These are phyloP conservation scores for Patellaria atrata DNA, from an alignment of 495 filamentous ascomycete genomes.

Conservation along the genomic window DNA sequence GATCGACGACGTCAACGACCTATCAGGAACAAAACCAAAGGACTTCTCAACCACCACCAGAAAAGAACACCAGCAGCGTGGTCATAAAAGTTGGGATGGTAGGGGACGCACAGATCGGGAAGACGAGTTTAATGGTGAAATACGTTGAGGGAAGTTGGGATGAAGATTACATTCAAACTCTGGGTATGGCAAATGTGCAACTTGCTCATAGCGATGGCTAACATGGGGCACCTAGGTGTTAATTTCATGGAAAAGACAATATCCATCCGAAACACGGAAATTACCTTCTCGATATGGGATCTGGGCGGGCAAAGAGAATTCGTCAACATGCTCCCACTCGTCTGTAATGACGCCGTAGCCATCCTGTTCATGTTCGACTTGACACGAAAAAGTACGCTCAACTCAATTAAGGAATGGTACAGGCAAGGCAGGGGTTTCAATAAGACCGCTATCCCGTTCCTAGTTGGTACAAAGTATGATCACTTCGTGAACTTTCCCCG, in stretches of 20 bases:
- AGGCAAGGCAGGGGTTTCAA: slow-evolving; percentile 95
- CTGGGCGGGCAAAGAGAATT: slow-evolving; percentile 95
- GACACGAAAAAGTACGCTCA: slow-evolving; percentile 92
- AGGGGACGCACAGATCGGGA: slow-evolving; percentile 96
- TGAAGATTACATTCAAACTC: slow-evolving; percentile 97
- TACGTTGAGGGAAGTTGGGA: slow-evolving; percentile 99
- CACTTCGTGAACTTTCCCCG: slow-evolving; percentile 97
- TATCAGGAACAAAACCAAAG: slow-evolving; percentile 24
- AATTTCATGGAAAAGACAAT: slow-evolving; percentile 99
- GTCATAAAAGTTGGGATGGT: slow-evolving; percentile 99
- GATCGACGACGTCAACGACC: slow-evolving; percentile 9
- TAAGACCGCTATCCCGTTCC: slow-evolving; percentile 95
- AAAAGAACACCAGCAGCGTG: slow-evolving; percentile 68
- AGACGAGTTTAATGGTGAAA: slow-evolving; percentile 98
- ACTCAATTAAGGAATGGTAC: slow-evolving; percentile 99
- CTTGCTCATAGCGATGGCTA: slow-evolving; percentile 1
- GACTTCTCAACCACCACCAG: slow-evolving; percentile 23
- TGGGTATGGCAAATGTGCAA: slow-evolving; percentile 42
- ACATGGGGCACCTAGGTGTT: slow-evolving; percentile 46
- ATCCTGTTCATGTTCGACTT: slow-evolving; percentile 99
- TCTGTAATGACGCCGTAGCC: slow-evolving; percentile 96
- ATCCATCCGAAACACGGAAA: slow-evolving; percentile 98
- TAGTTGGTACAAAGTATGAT: slow-evolving; percentile 96
- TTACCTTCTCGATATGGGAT: slow-evolving; percentile 99
- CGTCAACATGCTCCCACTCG: slow-evolving; percentile 96